Conservation (phyloP, 2,329 filamentous ascomycete species). For the Xylariaceae sp. region DNA sequence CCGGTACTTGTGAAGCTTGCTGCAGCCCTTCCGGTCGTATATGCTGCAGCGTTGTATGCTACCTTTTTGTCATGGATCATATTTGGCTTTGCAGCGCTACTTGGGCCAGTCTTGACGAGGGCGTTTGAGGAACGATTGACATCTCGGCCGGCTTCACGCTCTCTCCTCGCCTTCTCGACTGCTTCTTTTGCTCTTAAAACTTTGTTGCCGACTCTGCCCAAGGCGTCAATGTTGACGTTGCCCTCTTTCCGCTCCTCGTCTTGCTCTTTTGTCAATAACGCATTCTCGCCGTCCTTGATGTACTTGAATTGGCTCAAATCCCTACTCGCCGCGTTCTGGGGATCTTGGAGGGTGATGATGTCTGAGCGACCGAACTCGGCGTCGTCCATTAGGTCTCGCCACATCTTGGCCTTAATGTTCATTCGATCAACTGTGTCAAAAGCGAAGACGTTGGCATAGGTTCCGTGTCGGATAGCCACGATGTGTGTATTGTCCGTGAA, state of each 20-base stretch:
- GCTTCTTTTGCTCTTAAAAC: constrained; percentile 91
- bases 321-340: constrained; percentile 82
- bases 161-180: constrained; percentile 85
- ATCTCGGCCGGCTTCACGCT: constrained; percentile 67
- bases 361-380: constrained; percentile 86
- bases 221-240: constrained; percentile 78
- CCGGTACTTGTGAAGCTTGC: constrained; percentile 96
- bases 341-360: constrained; percentile 95
- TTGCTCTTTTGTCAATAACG: constrained; percentile 72
- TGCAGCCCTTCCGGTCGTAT: constrained; percentile 90
- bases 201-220: constrained; percentile 81
- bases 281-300: constrained; percentile 79
- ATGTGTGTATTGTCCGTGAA: constrained; percentile 99
- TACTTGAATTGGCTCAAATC: constrained; percentile 91
- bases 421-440: constrained; percentile 95
- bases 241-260: constrained; percentile 69
- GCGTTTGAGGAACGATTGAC: constrained; percentile 60
- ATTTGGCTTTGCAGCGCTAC: constrained; percentile 46
- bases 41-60: constrained; percentile 84
- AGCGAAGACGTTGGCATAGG: constrained; percentile 92
- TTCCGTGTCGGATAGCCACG: constrained; percentile 79
- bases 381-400: constrained; percentile 89
- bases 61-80: constrained; percentile 63
- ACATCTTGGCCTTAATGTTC: constrained; percentile 97
- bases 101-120: constrained; percentile 46